A percentile compares a stretch with the other conserved stretches of the same genome.
Conservation (phyloP, 2,329 filamentous ascomycete genomes). For the Microsporum audouinii region DNA sequence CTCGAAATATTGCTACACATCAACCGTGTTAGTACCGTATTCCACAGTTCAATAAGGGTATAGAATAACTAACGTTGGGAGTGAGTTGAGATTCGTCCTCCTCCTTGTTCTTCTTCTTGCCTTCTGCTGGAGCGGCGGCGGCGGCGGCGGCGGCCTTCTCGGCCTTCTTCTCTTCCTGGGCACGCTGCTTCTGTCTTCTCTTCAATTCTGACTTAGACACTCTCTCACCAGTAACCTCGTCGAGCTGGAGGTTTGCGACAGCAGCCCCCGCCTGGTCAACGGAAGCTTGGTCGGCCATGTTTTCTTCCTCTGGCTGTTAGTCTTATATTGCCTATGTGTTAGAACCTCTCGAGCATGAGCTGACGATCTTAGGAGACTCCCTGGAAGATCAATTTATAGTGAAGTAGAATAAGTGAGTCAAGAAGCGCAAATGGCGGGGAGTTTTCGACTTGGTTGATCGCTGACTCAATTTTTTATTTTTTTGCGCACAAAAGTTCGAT, state of each 20-base stretch:
- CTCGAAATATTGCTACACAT: conserved; percentile 75
- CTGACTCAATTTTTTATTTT: not conserved
- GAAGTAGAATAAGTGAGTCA: not conserved
- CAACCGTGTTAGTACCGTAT: not conserved
- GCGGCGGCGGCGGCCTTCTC: conserved; percentile 64
- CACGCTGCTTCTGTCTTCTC: conserved; percentile 85
- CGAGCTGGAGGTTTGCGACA: conserved; percentile 65
- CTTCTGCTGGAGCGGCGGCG: conserved; percentile 15
- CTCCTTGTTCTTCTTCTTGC: conserved; percentile 47
- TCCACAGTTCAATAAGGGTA: not conserved
- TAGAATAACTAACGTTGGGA: conserved; percentile 49
- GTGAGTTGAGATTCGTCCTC: conserved; percentile 62
- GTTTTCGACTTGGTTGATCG: not conserved
- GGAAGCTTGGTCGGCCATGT: conserved; percentile 2
- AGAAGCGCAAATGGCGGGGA: conserved; percentile 1
- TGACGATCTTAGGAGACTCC: not conserved
- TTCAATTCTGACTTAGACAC: conserved; percentile 82
- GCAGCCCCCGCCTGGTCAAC: conserved; percentile 33
- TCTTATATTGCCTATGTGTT: not conserved
- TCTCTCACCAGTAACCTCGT: conserved; percentile 85
- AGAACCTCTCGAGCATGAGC: not conserved
- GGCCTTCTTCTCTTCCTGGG: conserved; percentile 78
- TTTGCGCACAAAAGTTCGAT: conserved; percentile 1
- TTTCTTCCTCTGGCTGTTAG: not conserved
- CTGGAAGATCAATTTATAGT: not conserved